Conservation (phyloP, 441 rosid genomes). For the Gossypium gossypioides region DNA sequence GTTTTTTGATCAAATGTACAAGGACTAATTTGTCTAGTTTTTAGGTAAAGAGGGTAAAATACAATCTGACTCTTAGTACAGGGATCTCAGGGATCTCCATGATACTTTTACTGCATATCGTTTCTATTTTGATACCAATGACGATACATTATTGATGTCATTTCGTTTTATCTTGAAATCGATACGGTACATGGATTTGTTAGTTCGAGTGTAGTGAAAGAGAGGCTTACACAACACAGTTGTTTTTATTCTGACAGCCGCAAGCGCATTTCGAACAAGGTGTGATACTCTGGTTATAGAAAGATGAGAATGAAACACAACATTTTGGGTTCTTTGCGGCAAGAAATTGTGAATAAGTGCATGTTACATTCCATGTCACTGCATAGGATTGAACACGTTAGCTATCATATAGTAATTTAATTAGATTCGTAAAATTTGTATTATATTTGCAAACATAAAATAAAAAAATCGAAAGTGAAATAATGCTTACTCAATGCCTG, state of each 20-base stretch:
- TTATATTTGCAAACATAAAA: neutral
- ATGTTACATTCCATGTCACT: slow-evolving; percentile 81
- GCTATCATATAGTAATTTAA: neutral
- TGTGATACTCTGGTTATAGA: slow-evolving; percentile 53
- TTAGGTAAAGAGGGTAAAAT: no score
- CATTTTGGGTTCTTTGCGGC: slow-evolving; percentile 60
- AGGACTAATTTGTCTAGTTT: no score
- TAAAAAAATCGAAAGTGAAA: neutral
- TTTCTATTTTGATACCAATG: no score
- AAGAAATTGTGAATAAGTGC: slow-evolving; percentile 60
- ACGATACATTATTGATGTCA: neutral
- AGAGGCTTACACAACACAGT: slow-evolving; percentile 52
- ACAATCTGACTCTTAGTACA: no score
- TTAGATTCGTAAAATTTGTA: neutral
- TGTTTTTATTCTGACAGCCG: slow-evolving; percentile 53
- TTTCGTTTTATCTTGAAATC: neutral
- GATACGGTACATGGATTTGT: neutral
- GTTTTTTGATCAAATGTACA: no score
- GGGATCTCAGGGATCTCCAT: accelerated
- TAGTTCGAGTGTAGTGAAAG: neutral
- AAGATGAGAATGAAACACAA: slow-evolving; percentile 62
- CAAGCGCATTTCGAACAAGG: slow-evolving; percentile 57
- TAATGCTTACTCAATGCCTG: slow-evolving; percentile 51
- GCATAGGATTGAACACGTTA: slow-evolving; percentile 11
- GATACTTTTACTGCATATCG: no score